Percentiles rank a stretch among this genome's conserved stretches.
Evolutionary conservation across 768 basidiomycete genomes (phyloP).

Genomic region (Suillus paluster): DNA sequence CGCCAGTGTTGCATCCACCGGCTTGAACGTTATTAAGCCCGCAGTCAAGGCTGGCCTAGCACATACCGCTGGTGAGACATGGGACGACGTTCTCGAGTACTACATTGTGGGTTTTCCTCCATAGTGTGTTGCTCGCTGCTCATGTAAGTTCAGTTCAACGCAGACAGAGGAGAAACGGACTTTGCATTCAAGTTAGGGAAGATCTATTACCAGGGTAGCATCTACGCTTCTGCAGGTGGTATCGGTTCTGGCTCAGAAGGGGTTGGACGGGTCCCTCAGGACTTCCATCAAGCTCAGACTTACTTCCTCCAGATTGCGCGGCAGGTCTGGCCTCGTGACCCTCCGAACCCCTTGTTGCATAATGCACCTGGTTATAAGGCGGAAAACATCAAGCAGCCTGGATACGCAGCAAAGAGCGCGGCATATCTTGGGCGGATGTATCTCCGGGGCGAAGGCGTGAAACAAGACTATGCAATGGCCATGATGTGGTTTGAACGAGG

Average conservation of each 20-base stretch:
- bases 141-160: slow-evolving; percentile 72
- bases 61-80: slow-evolving; percentile 88
- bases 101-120: slow-evolving; percentile 64
- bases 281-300: slow-evolving; percentile 72
- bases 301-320: slow-evolving; percentile 89
- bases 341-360: slow-evolving; percentile 54
- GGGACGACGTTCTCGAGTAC: slow-evolving; percentile 92
- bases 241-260: slow-evolving; percentile 88
- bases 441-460: slow-evolving; percentile 89
- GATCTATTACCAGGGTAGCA: slow-evolving; percentile 94
- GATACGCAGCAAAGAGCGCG: slow-evolving; percentile 78
- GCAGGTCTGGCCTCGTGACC: slow-evolving; percentile 87
- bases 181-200: slow-evolving; percentile 94
- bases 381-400: slow-evolving; percentile 53
- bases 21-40: slow-evolving; percentile 68
- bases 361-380: slow-evolving; percentile 49
- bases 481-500: slow-evolving; percentile 97
- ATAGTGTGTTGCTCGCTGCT: slow-evolving; percentile 1
- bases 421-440: slow-evolving; percentile 94
- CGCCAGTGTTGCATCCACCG: slow-evolving; percentile 91
- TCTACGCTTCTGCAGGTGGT: slow-evolving; percentile 81
- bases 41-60: slow-evolving; percentile 85
- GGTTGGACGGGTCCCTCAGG: slow-evolving; percentile 85
- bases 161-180: slow-evolving; percentile 87
- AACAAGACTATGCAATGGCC: slow-evolving; percentile 71